Percentiles rank a stretch among this genome's conserved stretches.
These are phyloP conservation scores for Circinella minor DNA, from an alignment of 371 early-diverging fungal genomes.

Conservation along the genomic window DNA sequence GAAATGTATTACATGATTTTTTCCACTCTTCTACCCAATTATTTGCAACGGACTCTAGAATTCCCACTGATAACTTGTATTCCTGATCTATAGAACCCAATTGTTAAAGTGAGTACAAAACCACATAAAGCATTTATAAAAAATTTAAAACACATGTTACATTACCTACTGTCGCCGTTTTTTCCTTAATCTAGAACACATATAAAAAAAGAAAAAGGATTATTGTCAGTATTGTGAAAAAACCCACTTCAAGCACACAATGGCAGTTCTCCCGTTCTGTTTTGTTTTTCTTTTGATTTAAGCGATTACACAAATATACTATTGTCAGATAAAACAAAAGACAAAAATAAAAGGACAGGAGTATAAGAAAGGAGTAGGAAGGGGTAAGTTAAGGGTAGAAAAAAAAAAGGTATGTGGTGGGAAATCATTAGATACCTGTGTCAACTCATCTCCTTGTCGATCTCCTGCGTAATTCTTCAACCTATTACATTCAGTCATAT, in stretches of 20 bases:
- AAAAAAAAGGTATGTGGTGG: too few species aligned
- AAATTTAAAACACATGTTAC: neutral
- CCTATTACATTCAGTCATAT: slow-evolving; percentile 15
- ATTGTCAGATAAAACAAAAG: too few species aligned
- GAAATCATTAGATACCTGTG: neutral
- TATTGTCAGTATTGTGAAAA: neutral
- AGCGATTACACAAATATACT: too few species aligned
- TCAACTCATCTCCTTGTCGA: slow-evolving; percentile 6
- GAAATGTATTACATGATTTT: slow-evolving; percentile 16
- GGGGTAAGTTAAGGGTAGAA: too few species aligned
- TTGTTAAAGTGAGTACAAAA: neutral
- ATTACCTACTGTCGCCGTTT: slow-evolving; percentile 8
- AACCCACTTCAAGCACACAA: too few species aligned
- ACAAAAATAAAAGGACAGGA: too few species aligned
- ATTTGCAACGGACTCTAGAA: slow-evolving; percentile 7
- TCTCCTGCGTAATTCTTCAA: slow-evolving; percentile 6
- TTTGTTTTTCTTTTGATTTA: too few species aligned
- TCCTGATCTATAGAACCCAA: slow-evolving; percentile 16
- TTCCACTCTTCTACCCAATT: slow-evolving; percentile 19
- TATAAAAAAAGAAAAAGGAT: neutral
- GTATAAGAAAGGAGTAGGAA: neutral
- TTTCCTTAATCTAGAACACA: slow-evolving; percentile 2
- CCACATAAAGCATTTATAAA: neutral
- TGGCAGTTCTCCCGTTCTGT: too few species aligned
- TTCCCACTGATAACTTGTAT: slow-evolving; percentile 19